Base-by-base conservation (phyloP, 108 stramenopile species). In the Cyclotella cryptica region DNA sequence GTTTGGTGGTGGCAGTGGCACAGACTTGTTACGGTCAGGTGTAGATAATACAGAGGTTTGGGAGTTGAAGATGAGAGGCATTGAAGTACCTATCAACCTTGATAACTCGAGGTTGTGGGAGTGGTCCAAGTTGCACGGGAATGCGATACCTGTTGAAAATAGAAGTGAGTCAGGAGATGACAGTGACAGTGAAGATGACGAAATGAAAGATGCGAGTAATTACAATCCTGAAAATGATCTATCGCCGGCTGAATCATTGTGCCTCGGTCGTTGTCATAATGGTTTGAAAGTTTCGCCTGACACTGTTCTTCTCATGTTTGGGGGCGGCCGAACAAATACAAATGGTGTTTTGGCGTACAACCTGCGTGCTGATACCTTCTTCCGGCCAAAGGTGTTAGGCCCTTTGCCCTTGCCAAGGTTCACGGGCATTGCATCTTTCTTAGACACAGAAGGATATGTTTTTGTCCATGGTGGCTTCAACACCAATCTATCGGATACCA, bases 1-100 rank as follows among this genome's bases (percentile, higher is more conserved):
- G 70, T 90, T 90, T 77, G 89, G 89, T 26, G 89, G 87, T 17
- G 89, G 89, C 1, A 77, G 40, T 55, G 89, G 89, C 6, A 63
- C 84, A 3, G 82, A 90, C 49, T 66, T 90, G 61, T 66, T 90
- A 45, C 72, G 85, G 28, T 83, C 86, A 13, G 89, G 89, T 8
- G 39, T 24, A 3, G 89, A 90, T 69, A 84, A 77, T 44, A 64
- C 66, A 9, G 86, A 88, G 69, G 89, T 90, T 21, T 90, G 88
- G 88, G 84, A 90, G 51, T 49, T 87, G 5, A 65, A 78, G 44
- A 67, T 90, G 64, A 66, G 78, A 21, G 66, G 71, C 46, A 78
- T 59, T 47, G n/a, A 74, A 73, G 26, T 75, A 77, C 29, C 85
- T 55, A 21, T 22, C 5, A 55, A 26, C 24, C 55, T 55, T 55